A percentile compares a stretch with the other conserved stretches of the same genome.
Conservation (phyloP, 768 basidiomycete species). For the Cyclocybe cylindracea region DNA sequence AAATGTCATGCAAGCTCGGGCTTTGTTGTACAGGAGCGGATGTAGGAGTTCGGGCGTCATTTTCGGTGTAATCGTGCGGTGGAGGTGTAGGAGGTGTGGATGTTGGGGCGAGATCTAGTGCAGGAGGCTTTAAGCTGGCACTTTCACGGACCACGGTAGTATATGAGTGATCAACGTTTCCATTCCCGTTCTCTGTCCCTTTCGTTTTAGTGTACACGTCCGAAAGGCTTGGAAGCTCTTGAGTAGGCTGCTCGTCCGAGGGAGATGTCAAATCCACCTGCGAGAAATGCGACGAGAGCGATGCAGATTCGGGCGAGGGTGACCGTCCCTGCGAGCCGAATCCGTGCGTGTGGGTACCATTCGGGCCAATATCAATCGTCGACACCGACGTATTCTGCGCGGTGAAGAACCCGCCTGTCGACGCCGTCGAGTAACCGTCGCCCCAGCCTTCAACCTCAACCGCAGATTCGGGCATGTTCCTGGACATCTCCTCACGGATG, state of each 20-base stretch:
- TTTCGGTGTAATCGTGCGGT: constrained; percentile 1
- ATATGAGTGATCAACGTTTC: no score
- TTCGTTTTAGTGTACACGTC: not conserved
- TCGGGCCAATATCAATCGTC: constrained; percentile 55
- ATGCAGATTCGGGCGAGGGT: constrained; percentile 17
- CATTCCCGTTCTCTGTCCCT: no score
- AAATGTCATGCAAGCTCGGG: not conserved
- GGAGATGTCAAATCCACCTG: constrained; percentile 36
- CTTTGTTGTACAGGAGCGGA: not conserved
- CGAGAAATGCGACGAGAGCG: constrained; percentile 36
- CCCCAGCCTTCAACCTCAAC: constrained; percentile 28
- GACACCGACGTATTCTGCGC: constrained; percentile 51
- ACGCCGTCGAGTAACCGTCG: constrained; percentile 27
- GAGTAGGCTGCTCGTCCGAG: constrained; percentile 17
- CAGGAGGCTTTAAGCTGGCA: not conserved
- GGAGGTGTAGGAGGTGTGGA: not conserved
- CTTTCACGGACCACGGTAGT: no score
- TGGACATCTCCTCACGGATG: constrained; percentile 65
- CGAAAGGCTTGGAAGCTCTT: constrained; percentile 8
- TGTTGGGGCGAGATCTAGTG: not conserved
- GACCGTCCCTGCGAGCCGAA: no score
- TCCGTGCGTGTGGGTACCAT: constrained; percentile 12
- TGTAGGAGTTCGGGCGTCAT: constrained; percentile 4
- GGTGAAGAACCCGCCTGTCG: constrained; percentile 32
- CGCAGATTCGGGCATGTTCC: constrained; percentile 36